A percentile compares a stretch with the other conserved stretches of the same genome.
phyloP scores from a whole-genome alignment of 352 stramenopile species.

The Pythium apleroticum region DNA sequence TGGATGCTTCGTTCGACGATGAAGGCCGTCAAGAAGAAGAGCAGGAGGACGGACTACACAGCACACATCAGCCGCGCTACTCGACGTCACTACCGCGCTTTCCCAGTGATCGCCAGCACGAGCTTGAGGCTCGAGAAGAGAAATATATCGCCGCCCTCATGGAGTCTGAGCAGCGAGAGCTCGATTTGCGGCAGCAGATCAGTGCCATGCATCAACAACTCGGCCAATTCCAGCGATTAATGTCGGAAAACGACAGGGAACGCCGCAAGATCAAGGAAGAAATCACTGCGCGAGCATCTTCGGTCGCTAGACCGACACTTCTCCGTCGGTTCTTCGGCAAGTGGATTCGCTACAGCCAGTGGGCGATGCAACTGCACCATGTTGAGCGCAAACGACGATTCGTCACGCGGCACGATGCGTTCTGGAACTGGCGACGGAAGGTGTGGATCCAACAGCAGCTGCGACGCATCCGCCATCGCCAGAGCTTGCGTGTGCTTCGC shows the following conservation, averaged over 20 bases:
- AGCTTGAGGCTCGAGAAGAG: conserved; percentile 64
- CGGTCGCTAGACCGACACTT: conserved; percentile 53
- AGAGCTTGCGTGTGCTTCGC: conserved; percentile 27
- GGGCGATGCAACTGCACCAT: conserved; percentile 47
- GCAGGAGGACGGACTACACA: neutral
- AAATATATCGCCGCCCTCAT: conserved; percentile 79
- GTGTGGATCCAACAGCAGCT: conserved; percentile 57
- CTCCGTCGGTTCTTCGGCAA: conserved; percentile 52
- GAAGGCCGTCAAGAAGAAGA: neutral
- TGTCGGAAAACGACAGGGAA: conserved; percentile 45
- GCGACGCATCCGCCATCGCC: conserved; percentile 23
- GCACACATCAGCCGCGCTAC: neutral
- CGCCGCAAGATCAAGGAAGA: conserved; percentile 58
- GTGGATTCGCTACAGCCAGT: conserved; percentile 61
- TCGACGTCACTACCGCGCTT: conserved; percentile 3
- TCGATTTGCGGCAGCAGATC: conserved; percentile 62
- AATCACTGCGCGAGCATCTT: conserved; percentile 38
- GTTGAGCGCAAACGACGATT: conserved; percentile 45
- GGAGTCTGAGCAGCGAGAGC: conserved; percentile 72
- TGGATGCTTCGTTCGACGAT: neutral
- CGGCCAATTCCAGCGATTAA: conserved; percentile 36
- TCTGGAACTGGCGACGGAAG: conserved; percentile 59
- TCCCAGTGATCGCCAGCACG: conserved; percentile 33
- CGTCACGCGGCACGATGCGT: conserved; percentile 55
- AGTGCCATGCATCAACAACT: conserved; percentile 45